A percentile compares a stretch with the other conserved stretches of the same genome.
Conservation (phyloP, 345 rosid species). For the Euphorbia pulcherrima region DNA sequence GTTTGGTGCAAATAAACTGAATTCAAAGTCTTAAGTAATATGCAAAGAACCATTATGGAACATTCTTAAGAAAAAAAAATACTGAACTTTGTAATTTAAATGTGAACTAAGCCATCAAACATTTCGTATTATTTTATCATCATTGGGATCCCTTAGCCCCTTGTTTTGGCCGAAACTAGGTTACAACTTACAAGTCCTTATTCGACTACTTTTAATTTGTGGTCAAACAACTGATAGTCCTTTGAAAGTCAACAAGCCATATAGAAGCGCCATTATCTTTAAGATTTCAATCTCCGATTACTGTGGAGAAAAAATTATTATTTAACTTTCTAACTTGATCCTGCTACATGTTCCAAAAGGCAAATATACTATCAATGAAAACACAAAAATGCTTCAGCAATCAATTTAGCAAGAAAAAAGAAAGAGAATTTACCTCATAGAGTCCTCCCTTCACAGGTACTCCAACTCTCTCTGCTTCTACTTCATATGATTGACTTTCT, state of each 20-base stretch:
- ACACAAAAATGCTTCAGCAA: background rate
- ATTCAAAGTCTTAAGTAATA: no score
- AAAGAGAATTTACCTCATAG: slow-evolving; percentile 54
- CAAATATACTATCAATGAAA: background rate
- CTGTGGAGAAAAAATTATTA: background rate
- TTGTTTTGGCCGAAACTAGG: background rate
- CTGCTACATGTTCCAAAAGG: background rate
- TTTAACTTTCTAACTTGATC: background rate
- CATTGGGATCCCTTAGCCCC: background rate
- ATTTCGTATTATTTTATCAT: background rate
- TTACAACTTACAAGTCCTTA: background rate
- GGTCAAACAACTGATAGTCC: background rate
- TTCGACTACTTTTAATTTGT: background rate
- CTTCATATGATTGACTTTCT: slow-evolving; percentile 43
- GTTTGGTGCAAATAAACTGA: background rate
- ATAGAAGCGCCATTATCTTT: background rate
- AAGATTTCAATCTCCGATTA: background rate
- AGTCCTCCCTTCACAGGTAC: slow-evolving; percentile 99
- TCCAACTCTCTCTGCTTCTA: slow-evolving; percentile 93
- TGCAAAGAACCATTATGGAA: background rate
- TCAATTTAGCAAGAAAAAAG: background rate
- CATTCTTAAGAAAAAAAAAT: background rate
- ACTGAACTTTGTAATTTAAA: background rate
- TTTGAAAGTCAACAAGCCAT: background rate
- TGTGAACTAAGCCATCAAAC: background rate